Evolutionary conservation across 768 basidiomycete genomes (phyloP), one percentile per base, ranked within the genome.

Genomic region (Lentinula lateritia): DNA sequence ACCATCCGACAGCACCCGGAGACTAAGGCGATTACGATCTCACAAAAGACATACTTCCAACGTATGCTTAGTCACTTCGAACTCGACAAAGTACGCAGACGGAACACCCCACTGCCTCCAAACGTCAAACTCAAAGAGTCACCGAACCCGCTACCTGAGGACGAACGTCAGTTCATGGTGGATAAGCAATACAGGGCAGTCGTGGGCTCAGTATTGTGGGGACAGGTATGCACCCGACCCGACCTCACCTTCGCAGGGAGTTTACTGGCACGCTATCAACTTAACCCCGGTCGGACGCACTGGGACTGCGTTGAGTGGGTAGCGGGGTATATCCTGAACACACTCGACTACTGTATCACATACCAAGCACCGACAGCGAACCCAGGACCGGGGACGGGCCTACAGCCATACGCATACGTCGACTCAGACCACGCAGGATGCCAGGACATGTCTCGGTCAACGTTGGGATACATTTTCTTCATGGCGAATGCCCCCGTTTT

Each of bases 401-500:
- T 23, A 1, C 1, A 1, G 4, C 38, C 38, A 1, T 8, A 8
- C 12, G 38, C n/a, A 63, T 62, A 59, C 64, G 61, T 64, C 64
- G 38, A 58, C 63, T 60, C 50, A 53, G 60, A 64, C 35, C 68
- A 73, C 52, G 64, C 72, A 1, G 6, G 8, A 8, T 12, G 12
- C 4, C 8, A 7, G 1, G 38, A 38, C 4, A 65, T 67, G 5
- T 64, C 71, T 1, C 67, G 65, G 28, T 78, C 76, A 2, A 74
- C 68, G 18, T 68, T 67, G 9, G 78, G 75, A 1, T 75, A 71
- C 62, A 34, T 74, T 1, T 65, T 76, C 53, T 69, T 56, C 9
- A 60, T 77, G 39, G 74, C 69, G 15, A 66, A 65, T 3, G 74
- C 72, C 0, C 56, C 69, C 0, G 68, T 79, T 10, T 66, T 55